These are phyloP conservation scores for Polyrhizophydium stewartii DNA, from an alignment of 371 early-diverging fungal species.

Conservation along the genomic window DNA sequence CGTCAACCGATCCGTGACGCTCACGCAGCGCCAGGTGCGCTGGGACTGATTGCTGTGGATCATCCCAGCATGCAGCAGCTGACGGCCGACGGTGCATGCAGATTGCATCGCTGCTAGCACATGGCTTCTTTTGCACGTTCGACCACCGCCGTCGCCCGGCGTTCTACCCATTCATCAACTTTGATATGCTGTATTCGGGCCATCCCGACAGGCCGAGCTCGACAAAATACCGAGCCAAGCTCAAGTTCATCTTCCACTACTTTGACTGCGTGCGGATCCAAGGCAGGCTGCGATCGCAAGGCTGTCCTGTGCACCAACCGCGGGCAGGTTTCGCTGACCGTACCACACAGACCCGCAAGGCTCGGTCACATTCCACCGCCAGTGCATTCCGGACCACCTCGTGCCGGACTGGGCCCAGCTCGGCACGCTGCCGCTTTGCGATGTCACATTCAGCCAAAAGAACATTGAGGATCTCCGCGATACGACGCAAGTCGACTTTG, in stretches of 20 bases:
- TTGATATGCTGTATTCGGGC: conserved; percentile 24
- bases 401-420: conserved; percentile 29
- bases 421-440: conserved; percentile 3
- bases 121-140: conserved; percentile 52
- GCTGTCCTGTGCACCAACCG: neutral
- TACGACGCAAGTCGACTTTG: conserved; percentile 47
- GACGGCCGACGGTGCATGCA: conserved; percentile 16
- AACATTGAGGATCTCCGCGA: conserved; percentile 35
- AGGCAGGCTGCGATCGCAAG: conserved; percentile 19
- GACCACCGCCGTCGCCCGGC: conserved; percentile 25
- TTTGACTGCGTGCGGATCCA: conserved; percentile 33
- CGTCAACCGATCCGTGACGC: conserved; percentile 19
- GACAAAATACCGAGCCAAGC: conserved; percentile 30
- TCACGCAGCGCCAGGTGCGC: conserved; percentile 31
- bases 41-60: no score
- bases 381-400: conserved; percentile 15
- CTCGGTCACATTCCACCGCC: conserved; percentile 43
- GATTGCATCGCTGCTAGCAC: conserved; percentile 45
- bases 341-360: conserved; percentile 31
- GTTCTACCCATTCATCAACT: conserved; percentile 39
- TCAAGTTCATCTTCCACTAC: conserved; percentile 45
- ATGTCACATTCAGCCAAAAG: conserved; percentile 10
- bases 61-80: no score
- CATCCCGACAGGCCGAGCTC: conserved; percentile 13
- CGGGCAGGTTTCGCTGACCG: neutral